Evolutionary conservation across 2,329 filamentous ascomycete genomes (phyloP).

Genomic region (Calonectria pauciramosa): DNA sequence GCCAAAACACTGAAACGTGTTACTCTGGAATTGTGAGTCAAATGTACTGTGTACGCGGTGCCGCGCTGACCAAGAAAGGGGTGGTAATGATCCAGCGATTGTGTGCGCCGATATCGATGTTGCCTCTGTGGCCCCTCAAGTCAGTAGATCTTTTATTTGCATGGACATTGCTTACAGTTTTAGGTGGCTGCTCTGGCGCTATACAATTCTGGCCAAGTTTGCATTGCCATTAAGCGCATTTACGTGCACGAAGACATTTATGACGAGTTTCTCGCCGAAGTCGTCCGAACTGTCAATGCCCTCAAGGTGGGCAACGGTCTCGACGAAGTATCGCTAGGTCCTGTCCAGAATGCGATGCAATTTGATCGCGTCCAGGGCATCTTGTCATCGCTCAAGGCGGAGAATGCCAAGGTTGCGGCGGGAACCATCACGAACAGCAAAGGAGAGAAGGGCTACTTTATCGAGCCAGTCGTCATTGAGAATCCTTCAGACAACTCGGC

Average conservation of each 20-base stretch:
- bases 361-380: slow-evolving; percentile 46
- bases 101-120: slow-evolving; percentile 64
- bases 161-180: background rate
- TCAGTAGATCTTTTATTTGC: slow-evolving; percentile 42
- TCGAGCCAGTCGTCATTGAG: slow-evolving; percentile 36
- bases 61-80: slow-evolving; percentile 7
- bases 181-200: slow-evolving; percentile 16
- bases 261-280: slow-evolving; percentile 59
- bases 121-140: slow-evolving; percentile 49
- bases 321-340: slow-evolving; percentile 60
- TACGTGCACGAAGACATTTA: slow-evolving; percentile 69
- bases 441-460: slow-evolving; percentile 33
- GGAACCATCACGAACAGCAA: background rate
- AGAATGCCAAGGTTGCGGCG: background rate
- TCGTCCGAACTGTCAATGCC: slow-evolving; percentile 58
- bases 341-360: slow-evolving; percentile 71
- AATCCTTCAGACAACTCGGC: slow-evolving; percentile 59
- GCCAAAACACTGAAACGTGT: slow-evolving; percentile 70
- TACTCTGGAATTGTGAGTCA: slow-evolving; percentile 65
- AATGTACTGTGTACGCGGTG: too few species aligned
- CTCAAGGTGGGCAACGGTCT: slow-evolving; percentile 60
- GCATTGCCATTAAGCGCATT: slow-evolving; percentile 65
- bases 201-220: slow-evolving; percentile 27
- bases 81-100: slow-evolving; percentile 35
- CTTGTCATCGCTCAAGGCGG: background rate